phyloP scores from a whole-genome alignment of 352 stramenopile species.

The Globisporangium polare region DNA sequence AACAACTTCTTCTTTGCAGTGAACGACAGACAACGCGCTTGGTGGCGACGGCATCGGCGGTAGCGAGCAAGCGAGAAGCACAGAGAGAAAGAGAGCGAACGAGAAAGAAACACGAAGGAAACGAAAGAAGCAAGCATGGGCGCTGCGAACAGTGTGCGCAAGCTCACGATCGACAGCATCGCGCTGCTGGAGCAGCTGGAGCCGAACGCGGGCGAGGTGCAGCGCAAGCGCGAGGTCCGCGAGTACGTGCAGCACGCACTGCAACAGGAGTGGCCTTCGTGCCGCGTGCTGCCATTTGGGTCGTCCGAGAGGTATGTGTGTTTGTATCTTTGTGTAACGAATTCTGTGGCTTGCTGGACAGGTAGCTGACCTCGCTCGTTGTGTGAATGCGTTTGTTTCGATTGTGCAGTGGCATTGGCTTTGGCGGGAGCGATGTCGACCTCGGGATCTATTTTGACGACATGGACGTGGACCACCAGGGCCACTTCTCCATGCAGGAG shows the following conservation, averaged over 20 bases:
- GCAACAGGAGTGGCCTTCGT: constrained; percentile 48
- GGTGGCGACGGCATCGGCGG: constrained; percentile 9
- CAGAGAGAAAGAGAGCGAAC: constrained; percentile 3
- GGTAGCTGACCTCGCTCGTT: constrained; percentile 7
- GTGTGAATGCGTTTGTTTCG: neutral
- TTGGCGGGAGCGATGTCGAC: constrained; percentile 76
- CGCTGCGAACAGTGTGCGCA: constrained; percentile 71
- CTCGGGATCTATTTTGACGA: constrained; percentile 82
- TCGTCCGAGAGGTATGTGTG: constrained; percentile 69
- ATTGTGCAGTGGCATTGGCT: constrained; percentile 53
- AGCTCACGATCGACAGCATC: constrained; percentile 79
- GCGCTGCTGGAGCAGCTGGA: constrained; percentile 80
- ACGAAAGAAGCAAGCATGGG: constrained; percentile 44
- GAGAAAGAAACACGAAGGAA: constrained; percentile 5
- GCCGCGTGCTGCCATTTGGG: constrained; percentile 62
- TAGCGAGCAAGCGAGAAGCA: constrained; percentile 10
- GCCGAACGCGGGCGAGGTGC: constrained; percentile 50
- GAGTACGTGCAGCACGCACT: constrained; percentile 54
- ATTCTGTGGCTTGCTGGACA: no score
- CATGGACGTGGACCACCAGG: constrained; percentile 49
- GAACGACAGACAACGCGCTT: constrained; percentile 2
- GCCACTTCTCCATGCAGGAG: constrained; percentile 53
- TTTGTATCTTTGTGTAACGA: no score
- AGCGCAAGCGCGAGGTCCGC: constrained; percentile 42
- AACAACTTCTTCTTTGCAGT: constrained; percentile 8